Evolutionary conservation across 225 moss, liverwort and hornwort species (phyloP).

Genomic region (Antitrichia curtipendula): DNA sequence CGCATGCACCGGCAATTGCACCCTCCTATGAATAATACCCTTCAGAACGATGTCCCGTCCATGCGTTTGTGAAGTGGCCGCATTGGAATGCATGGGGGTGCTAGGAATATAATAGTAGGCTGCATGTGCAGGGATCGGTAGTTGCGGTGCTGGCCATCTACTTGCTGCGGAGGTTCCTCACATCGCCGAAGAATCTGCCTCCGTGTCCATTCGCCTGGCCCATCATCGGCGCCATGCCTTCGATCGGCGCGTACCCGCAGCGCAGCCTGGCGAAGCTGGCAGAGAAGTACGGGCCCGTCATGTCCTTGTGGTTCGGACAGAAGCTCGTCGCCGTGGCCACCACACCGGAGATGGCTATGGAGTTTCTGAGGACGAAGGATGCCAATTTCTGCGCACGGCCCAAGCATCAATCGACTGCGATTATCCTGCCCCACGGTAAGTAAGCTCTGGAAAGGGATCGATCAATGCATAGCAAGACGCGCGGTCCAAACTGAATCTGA

Average conservation of each 20-base stretch:
- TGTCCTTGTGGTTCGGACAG: conserved; percentile 12
- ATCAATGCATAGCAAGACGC: background rate
- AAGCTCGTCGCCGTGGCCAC: background rate
- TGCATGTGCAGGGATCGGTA: background rate
- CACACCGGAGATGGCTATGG: background rate
- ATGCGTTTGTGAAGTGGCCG: background rate
- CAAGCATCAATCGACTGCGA: background rate
- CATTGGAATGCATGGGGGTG: too few species aligned
- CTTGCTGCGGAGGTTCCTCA: background rate
- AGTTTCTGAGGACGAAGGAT: conserved; percentile 12
- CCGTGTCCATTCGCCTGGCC: conserved; percentile 13
- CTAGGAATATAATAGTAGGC: background rate
- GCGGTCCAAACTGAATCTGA: too few species aligned
- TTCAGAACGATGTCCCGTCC: background rate
- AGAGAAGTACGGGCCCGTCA: background rate
- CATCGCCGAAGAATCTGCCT: conserved; percentile 5
- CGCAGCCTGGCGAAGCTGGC: background rate
- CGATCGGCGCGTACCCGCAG: background rate
- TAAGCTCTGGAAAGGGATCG: background rate
- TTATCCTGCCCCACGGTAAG: background rate
- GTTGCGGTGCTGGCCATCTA: conserved; percentile 1
- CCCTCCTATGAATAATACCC: background rate
- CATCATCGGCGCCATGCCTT: background rate
- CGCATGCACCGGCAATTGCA: background rate
- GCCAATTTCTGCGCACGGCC: conserved; percentile 10